Base-by-base conservation (phyloP, 495 filamentous ascomycete species). In the Neurospora tetraspora region DNA sequence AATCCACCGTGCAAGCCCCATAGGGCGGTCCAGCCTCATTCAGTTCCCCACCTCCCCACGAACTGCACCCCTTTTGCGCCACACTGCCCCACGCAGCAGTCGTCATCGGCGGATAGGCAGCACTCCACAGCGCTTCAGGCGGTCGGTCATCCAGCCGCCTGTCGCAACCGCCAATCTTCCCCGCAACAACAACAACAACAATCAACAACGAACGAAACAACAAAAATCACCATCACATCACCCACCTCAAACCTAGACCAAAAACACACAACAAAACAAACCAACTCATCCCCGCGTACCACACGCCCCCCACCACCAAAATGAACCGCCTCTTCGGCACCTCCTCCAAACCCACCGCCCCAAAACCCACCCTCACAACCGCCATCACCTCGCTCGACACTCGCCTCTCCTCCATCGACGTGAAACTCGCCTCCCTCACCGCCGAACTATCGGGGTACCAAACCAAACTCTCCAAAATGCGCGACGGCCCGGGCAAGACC, bases 291-390 rank as follows among this genome's bases (percentile, higher is more conserved):
- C 27, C 2, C 42, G 42, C 42, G 42, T 45, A 38, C 37, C 42
- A 5, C 23, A 65, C 53, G 37, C 47, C 37, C 37, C 68, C 16
- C 61, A 71, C 39, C 69, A 5, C 72, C 42, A 78, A 53, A 74
- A 99, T 99, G 96, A 99, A 99, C 82, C 93, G 96, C 76, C 88
- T 99, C 77, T 98, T 99, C 80, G 96, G 96, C 74, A 87, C 78
- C 74, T 70, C 91, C 83, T 93, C 87, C 83, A 90, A 93, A 71
- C 90, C 89, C 53, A 16, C 27, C 14, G 27, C 53, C 71, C 96
- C 96, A 65, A 98, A 98, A 84, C 92, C 96, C 4, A 97, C 92
- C 68, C 92, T 99, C 45, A 88, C 89, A 82, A 85, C 87, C 69
- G 96, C 96, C 73, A 98, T 99, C 76, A 81, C 86, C 77, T 96